Evolutionary conservation across 306 rosid species (phyloP).

Genomic region (Prinsepia uniflora): DNA sequence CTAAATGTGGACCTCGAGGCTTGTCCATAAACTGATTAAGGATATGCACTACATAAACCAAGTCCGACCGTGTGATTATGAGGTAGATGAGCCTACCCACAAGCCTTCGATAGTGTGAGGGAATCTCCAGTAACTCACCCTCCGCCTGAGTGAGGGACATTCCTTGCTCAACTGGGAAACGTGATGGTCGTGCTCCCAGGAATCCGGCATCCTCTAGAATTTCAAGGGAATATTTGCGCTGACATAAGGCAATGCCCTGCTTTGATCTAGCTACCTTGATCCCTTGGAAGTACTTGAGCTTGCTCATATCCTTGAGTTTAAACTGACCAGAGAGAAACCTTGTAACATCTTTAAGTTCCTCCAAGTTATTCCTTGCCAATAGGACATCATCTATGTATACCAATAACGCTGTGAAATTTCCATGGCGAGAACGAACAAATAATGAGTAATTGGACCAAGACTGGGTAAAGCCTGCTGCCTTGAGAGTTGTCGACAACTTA

Average conservation of each 20-base stretch:
- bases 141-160: neutral
- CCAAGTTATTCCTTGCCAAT: neutral
- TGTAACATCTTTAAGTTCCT: neutral
- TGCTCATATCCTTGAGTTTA: neutral
- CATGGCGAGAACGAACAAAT: neutral
- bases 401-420: neutral
- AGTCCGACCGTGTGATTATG: neutral
- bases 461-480: neutral
- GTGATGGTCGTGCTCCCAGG: neutral
- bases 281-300: neutral
- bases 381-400: slow-evolving; percentile 12
- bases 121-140: neutral
- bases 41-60: neutral
- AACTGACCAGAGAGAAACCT: neutral
- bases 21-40: too few species aligned
- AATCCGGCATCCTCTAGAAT: neutral
- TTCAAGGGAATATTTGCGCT: neutral
- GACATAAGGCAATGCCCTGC: neutral
- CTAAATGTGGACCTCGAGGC: neutral
- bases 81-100: neutral
- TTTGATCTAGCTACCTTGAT: neutral
- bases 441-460: neutral
- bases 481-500: neutral
- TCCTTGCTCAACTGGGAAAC: neutral
- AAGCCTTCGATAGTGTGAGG: neutral